phyloP scores from a whole-genome alignment of 768 basidiomycete genomes.

The Boletus reticuloceps region DNA sequence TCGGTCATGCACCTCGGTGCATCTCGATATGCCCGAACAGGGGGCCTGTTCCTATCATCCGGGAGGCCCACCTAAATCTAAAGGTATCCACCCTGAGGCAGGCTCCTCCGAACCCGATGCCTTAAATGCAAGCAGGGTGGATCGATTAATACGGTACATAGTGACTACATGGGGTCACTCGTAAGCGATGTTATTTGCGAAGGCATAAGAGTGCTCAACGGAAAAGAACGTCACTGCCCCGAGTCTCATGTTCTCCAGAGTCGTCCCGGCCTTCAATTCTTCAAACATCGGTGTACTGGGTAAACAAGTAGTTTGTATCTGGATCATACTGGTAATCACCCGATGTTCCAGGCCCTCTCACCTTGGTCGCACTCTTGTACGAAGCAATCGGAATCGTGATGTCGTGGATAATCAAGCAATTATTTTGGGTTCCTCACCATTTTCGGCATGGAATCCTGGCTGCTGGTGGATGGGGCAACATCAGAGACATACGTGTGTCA shows the following conservation, averaged over 20 bases:
- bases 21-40: no score
- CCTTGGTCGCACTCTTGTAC: conserved; percentile 59
- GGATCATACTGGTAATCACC: neutral
- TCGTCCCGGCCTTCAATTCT: conserved; percentile 60
- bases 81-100: no score
- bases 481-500: conserved; percentile 64
- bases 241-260: conserved; percentile 67
- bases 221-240: conserved; percentile 56
- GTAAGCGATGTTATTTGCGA: conserved; percentile 23
- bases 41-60: no score
- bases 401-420: conserved; percentile 51
- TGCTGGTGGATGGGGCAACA: conserved; percentile 69
- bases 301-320: conserved; percentile 23
- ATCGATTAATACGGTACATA: no score
- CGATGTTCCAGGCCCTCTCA: conserved; percentile 51
- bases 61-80: no score
- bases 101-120: no score
- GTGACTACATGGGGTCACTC: no score
- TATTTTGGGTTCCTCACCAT: conserved; percentile 77
- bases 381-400: conserved; percentile 51
- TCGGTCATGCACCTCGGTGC: no score
- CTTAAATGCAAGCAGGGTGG: no score
- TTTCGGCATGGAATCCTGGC: conserved; percentile 70
- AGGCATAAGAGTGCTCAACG: neutral
- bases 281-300: conserved; percentile 59